Base-by-base conservation (phyloP, 257 asterid genomes). In the Solanum piurae region DNA sequence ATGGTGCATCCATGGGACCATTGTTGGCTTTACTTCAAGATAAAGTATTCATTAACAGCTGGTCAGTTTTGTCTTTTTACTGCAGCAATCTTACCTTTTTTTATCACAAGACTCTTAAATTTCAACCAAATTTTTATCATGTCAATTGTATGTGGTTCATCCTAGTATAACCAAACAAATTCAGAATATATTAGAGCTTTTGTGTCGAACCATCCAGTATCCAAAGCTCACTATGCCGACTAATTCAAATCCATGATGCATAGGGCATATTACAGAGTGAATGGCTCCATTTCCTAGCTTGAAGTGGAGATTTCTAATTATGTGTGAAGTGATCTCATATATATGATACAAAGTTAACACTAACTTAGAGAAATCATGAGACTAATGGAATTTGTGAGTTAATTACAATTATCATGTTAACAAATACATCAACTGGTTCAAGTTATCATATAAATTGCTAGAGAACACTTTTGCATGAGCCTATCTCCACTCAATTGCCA, bases 1-100 rank as follows among this genome's bases (percentile, higher is more conserved):
- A 86, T 77, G 92, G 92, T 55, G 90, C 86, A 16, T 91, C 93
- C 6, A 10, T 89, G 86, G 91, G 74, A 2, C 79, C 86, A 25
- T 68, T 87, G 20, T 68, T 87, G 55, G 88, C 89, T 21, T 83
- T 89, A 83, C 62, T 82, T 16, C 91, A 89, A 44, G 89, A 89
- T 49, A 86, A 89, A 62, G 86, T 87, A 73, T 87, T 83, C 64
- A 55, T 87, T 6, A 44, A 83, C 18, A 86, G 91, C 74, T 87
- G 89, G 87, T 87, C 9, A 6, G 89, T 37, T 64, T 75, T 23
- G 33, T 44, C 71, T 55, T 55, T 18, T 2, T 55, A 55, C 64
- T 55, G 64, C 64, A 18, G n/a, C 64, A 55, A 55, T 55, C 23
- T 18, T 52, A 0, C 62, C 23, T 6, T 5, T 52, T 9, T 44